Evolutionary conservation across 768 basidiomycete genomes (phyloP).

Genomic region (Lanmaoa rubissima): DNA sequence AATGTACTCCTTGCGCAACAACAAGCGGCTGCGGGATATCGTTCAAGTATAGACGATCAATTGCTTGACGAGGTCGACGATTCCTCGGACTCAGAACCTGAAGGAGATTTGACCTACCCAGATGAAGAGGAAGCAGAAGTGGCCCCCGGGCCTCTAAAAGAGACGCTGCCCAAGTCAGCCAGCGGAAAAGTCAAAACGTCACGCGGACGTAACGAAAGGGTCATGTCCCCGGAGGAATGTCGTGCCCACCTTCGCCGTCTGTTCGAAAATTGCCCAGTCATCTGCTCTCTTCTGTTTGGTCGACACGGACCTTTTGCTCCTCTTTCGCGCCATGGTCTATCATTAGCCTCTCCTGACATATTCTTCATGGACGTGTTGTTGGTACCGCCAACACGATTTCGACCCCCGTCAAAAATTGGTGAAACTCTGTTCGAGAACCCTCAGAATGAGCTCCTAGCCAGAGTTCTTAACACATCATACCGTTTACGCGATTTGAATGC

Average conservation of each 20-base stretch:
- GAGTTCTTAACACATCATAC: conserved; percentile 77
- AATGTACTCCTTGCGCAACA: conserved; percentile 64
- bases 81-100: conserved; percentile 48
- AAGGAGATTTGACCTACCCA: conserved; percentile 46
- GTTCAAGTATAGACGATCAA: conserved; percentile 24
- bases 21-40: conserved; percentile 26
- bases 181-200: conserved; percentile 74
- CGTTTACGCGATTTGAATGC: conserved; percentile 74
- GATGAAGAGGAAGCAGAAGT: conserved; percentile 52
- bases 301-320: conserved; percentile 84
- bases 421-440: conserved; percentile 94
- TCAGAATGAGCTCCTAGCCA: conserved; percentile 87
- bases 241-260: conserved; percentile 89
- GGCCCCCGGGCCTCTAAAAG: conserved; percentile 26
- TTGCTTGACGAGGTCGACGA: conserved; percentile 46
- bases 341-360: conserved; percentile 84
- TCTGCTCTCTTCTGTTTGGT: conserved; percentile 87
- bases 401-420: conserved; percentile 88
- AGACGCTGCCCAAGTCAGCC: conserved; percentile 61
- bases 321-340: conserved; percentile 56
- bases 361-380: conserved; percentile 95
- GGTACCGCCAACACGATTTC: conserved; percentile 92
- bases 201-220: conserved; percentile 85
- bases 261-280: conserved; percentile 77
- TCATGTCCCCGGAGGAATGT: conserved; percentile 88